A percentile compares a stretch with the other conserved stretches of the same genome.
These are phyloP conservation scores for Linaria vulgaris DNA, from an alignment of 257 asterid genomes.

Conservation along the genomic window DNA sequence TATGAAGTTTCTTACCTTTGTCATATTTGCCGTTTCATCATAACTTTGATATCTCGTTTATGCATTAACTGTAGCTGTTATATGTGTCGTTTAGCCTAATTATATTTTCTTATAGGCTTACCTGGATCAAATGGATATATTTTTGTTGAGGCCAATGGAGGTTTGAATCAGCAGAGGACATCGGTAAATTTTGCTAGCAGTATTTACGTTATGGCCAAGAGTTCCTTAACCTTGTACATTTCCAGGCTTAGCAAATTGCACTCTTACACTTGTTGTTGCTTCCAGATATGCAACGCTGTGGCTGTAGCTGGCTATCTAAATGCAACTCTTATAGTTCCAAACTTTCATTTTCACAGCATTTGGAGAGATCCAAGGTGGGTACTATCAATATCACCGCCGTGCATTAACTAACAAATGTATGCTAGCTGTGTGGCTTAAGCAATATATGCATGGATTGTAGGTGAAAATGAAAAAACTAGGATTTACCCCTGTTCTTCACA, in stretches of 20 bases:
- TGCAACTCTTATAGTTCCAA: conserved; percentile 92
- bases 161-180: conserved; percentile 95
- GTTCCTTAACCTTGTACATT: too few relatives aligned
- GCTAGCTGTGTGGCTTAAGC: too few relatives aligned
- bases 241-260: neutral
- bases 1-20: too few relatives aligned
- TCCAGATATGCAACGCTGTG: conserved; percentile 98
- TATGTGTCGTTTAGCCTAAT: conserved; percentile 14
- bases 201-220: too few relatives aligned
- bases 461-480: too few relatives aligned
- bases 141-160: conserved; percentile 90
- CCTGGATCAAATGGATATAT: conserved; percentile 62
- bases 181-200: conserved; percentile 50
- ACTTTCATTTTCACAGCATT: conserved; percentile 92
- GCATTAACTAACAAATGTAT: too few relatives aligned
- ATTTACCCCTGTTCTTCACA: too few relatives aligned
- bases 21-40: too few relatives aligned
- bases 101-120: conserved; percentile 34
- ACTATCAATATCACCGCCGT: conserved; percentile 4
- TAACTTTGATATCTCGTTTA: too few relatives aligned
- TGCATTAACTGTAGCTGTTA: neutral
- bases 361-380: conserved; percentile 97
- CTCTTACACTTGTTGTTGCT: conserved; percentile 29
- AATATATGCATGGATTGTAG: too few relatives aligned
- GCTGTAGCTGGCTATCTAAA: conserved; percentile 98